Evolutionary conservation across 1,139 yeast species (phyloP).

Genomic region (Suhomyces bribrorum): DNA sequence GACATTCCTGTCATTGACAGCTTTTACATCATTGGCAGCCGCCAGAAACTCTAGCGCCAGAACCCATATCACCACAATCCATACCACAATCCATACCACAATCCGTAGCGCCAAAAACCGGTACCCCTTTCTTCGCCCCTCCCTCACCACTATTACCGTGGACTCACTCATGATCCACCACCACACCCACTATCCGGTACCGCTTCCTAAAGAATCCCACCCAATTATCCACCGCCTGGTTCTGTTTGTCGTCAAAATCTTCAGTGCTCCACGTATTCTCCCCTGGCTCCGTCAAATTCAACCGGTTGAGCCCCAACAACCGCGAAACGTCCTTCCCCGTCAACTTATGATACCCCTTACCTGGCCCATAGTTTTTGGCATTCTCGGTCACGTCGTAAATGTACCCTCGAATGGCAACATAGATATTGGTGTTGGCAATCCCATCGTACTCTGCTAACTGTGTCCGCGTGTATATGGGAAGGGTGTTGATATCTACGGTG

Average conservation of each 20-base stretch:
- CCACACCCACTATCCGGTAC: slow-evolving; percentile 36
- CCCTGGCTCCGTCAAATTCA: slow-evolving; percentile 45
- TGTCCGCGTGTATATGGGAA: slow-evolving; percentile 38
- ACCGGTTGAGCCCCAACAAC: slow-evolving; percentile 52
- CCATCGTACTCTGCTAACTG: slow-evolving; percentile 42
- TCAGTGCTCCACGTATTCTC: slow-evolving; percentile 49
- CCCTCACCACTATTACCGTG: too few relatives aligned
- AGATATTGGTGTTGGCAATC: slow-evolving; percentile 40
- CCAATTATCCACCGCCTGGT: slow-evolving; percentile 58
- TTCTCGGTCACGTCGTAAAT: slow-evolving; percentile 78
- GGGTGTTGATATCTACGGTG: slow-evolving; percentile 26
- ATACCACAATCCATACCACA: too few relatives aligned
- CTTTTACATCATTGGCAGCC: too few relatives aligned
- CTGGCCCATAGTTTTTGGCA: slow-evolving; percentile 69
- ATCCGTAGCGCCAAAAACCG: too few relatives aligned
- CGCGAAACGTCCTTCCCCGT: slow-evolving; percentile 80
- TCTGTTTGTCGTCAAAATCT: slow-evolving; percentile 52
- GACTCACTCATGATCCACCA: slow-evolving; percentile 9
- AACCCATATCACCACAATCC: too few relatives aligned
- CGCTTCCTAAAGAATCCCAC: slow-evolving; percentile 54
- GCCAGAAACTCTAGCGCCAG: too few relatives aligned
- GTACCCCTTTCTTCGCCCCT: too few relatives aligned
- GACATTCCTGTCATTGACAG: too few relatives aligned
- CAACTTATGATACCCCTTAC: slow-evolving; percentile 67
- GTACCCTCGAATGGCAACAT: slow-evolving; percentile 72